Evolutionary conservation across 306 rosid species (phyloP).

Genomic region (Rosa multiflora): DNA sequence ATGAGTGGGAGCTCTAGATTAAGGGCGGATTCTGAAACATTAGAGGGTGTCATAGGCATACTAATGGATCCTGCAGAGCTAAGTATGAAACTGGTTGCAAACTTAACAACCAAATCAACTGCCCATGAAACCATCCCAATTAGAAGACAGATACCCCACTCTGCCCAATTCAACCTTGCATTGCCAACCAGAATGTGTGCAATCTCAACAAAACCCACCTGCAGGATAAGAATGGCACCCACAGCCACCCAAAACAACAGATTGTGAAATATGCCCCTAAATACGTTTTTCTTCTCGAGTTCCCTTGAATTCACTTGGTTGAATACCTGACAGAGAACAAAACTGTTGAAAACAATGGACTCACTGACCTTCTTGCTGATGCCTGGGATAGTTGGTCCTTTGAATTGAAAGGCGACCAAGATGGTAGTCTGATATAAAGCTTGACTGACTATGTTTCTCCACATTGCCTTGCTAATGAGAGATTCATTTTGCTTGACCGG

Average conservation of each 20-base stretch:
- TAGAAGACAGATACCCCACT: conserved; percentile 17
- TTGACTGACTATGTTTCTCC: conserved; percentile 22
- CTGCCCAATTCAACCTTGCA: conserved; percentile 11
- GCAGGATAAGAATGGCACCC: background rate
- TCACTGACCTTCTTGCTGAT: conserved; percentile 1
- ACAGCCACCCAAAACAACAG: conserved; percentile 20
- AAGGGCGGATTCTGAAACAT: background rate
- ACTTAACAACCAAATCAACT: conserved; percentile 8
- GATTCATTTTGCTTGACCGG: conserved; percentile 7
- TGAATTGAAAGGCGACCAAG: conserved; percentile 10
- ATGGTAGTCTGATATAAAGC: conserved; percentile 15
- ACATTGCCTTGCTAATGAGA: conserved; percentile 18
- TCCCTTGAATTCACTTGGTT: conserved; percentile 23
- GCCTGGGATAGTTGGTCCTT: conserved; percentile 15
- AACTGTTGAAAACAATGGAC: conserved; percentile 23
- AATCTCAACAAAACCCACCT: conserved; percentile 10
- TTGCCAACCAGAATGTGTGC: background rate
- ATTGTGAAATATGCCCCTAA: background rate
- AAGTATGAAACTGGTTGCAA: background rate
- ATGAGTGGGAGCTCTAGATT: conserved; percentile 12
- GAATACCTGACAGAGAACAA: conserved; percentile 27
- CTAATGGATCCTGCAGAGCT: background rate
- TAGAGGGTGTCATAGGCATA: background rate
- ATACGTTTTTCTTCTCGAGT: conserved; percentile 1
- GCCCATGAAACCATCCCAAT: conserved; percentile 9